Conservation (phyloP, 176 grass and related monocot species). For the Carex cristatella region DNA sequence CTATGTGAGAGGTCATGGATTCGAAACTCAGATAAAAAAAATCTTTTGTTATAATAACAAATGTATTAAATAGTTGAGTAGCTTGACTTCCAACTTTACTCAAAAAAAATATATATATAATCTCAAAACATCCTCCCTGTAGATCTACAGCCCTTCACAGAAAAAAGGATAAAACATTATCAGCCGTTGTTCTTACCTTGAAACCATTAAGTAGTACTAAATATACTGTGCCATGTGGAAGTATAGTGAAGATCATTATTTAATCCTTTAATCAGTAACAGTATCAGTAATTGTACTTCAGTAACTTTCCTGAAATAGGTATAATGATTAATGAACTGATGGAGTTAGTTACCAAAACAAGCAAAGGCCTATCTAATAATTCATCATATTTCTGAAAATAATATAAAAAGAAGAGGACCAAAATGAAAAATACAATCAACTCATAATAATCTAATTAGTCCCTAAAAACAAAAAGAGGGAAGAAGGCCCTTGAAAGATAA, state of each 20-base stretch:
- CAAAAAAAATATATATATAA: too few species aligned
- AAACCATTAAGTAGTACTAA: background rate
- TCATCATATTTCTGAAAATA: slow-evolving; percentile 9
- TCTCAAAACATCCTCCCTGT: background rate
- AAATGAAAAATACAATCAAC: background rate
- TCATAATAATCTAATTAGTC: background rate
- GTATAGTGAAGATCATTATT: too few species aligned
- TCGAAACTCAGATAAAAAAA: too few species aligned
- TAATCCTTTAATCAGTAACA: too few species aligned
- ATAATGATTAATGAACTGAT: background rate
- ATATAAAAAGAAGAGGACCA: background rate
- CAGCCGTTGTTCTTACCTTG: background rate
- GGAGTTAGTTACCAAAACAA: background rate
- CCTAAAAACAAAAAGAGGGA: background rate
- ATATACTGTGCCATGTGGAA: background rate
- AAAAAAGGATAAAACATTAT: background rate
- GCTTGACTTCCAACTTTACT: too few species aligned
- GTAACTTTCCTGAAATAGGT: background rate
- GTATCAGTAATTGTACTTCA: background rate
- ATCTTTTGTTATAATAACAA: too few species aligned
- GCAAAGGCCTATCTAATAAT: background rate
- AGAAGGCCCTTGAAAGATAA: background rate
- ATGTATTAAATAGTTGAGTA: too few species aligned
- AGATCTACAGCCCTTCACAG: too few species aligned
- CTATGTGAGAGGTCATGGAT: too few species aligned